These are phyloP conservation scores for Metarhizium guizhouense DNA, from an alignment of 2,329 filamentous ascomycete species.

Conservation along the genomic window DNA sequence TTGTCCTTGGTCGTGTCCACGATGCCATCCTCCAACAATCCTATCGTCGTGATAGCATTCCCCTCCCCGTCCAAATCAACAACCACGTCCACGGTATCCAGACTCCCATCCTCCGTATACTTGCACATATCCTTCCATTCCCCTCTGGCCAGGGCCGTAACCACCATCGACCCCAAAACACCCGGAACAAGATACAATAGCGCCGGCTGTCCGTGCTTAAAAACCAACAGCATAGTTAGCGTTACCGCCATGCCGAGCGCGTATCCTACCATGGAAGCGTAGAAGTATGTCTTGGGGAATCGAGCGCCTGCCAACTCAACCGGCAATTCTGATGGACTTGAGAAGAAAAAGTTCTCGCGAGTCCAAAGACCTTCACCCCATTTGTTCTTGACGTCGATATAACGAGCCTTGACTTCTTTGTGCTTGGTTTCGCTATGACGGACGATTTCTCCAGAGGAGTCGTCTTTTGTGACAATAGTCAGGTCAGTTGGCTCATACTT, in stretches of 20 bases:
- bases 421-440: slow-evolving; percentile 30
- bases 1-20: slow-evolving; percentile 24
- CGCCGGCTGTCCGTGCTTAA: slow-evolving; percentile 77
- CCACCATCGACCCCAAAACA: slow-evolving; percentile 66
- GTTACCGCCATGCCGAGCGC: slow-evolving; percentile 68
- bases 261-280: slow-evolving; percentile 69
- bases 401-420: slow-evolving; percentile 41
- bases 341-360: slow-evolving; percentile 18
- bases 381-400: slow-evolving; percentile 53
- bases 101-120: slow-evolving; percentile 65
- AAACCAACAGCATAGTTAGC: slow-evolving; percentile 66
- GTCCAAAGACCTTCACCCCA: slow-evolving; percentile 87
- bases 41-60: slow-evolving; percentile 31
- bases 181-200: slow-evolving; percentile 87
- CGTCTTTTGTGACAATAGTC: slow-evolving; percentile 23
- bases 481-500: slow-evolving; percentile 31
- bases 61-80: slow-evolving; percentile 45
- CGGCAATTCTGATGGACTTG: slow-evolving; percentile 15
- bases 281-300: slow-evolving; percentile 84
- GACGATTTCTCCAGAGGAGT: slow-evolving; percentile 22
- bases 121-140: slow-evolving; percentile 70
- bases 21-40: slow-evolving; percentile 28
- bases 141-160: slow-evolving; percentile 60
- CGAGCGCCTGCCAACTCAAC: slow-evolving; percentile 27
- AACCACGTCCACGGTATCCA: slow-evolving; percentile 45